These are phyloP conservation scores for Yueomyces sp. DNA, from an alignment of 1,139 yeast genomes.

Conservation along the genomic window DNA sequence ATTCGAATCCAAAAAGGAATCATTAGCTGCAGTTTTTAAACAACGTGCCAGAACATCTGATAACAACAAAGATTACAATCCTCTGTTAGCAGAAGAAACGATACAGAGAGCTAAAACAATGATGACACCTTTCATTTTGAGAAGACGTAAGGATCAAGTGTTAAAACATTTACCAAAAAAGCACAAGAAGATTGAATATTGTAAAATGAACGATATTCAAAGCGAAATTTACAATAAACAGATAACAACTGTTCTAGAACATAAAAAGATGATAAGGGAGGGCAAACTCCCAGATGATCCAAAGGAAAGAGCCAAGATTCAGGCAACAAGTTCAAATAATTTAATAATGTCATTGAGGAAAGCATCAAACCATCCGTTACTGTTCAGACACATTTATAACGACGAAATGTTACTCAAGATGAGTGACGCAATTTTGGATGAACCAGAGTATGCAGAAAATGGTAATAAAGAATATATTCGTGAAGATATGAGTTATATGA, in stretches of 20 bases:
- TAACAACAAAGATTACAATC: constrained; percentile 46
- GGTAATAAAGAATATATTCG: constrained; percentile 66
- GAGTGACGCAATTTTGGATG: constrained; percentile 70
- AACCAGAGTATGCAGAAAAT: constrained; percentile 54
- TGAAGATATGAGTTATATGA: constrained; percentile 96
- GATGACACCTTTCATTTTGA: constrained; percentile 95
- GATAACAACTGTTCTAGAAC: constrained; percentile 38
- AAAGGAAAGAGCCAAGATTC: constrained; percentile 18
- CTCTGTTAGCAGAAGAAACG: constrained; percentile 80
- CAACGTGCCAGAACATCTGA: constrained; percentile 65
- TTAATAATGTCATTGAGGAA: constrained; percentile 61
- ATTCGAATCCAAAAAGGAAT: constrained; percentile 73
- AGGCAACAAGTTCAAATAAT: constrained; percentile 33
- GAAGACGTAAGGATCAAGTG: constrained; percentile 88
- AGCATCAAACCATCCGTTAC: constrained; percentile 62
- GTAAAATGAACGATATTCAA: constrained; percentile 53
- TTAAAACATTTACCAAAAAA: constrained; percentile 78
- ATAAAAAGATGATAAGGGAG: constrained; percentile 33
- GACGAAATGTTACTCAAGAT: constrained; percentile 45
- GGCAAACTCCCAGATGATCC: constrained; percentile 28
- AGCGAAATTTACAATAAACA: constrained; percentile 46
- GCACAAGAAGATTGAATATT: constrained; percentile 46
- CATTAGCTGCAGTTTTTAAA: constrained; percentile 67
- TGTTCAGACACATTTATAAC: constrained; percentile 49
- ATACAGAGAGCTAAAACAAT: constrained; percentile 86